Base-by-base conservation (phyloP, 495 filamentous ascomycete genomes). In the Monascus purpureus region DNA sequence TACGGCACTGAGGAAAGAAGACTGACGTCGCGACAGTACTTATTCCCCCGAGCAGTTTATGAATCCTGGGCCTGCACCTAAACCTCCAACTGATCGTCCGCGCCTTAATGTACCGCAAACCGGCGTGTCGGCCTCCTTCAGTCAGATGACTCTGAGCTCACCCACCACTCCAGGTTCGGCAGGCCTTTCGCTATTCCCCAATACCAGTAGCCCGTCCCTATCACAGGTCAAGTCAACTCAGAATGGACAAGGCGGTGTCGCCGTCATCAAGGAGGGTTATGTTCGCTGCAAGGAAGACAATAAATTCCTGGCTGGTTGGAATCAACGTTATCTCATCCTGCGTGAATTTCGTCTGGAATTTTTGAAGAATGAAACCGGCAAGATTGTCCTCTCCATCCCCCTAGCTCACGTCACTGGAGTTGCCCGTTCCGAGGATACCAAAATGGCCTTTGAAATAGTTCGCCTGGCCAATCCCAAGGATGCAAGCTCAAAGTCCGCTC, bases 61-160 rank as follows among this genome's bases (percentile, higher is more conserved):
- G 80, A 96, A 95, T 50, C 86, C 90, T 35, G 84, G 90, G 29
- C 88, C 90, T 28, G 88, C 90, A 34, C 90, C 90, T 27, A 75
- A 80, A 39, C 90, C 90, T 28, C 90, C 90, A 9, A 77, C 74
- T 24, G 81, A 88, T 44, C 77, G 80, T 37, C 80, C 84, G 34
- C 80, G 79, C 41, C 72, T 93, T 38, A 76, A 75, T 35, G 62
- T 87, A 16, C 48, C 55, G 6, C 37, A 51, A 14, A 86, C 67
- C 20, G 80, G 73, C 43, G 67, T 82, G 24, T 78, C 82, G 23
- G 79, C 80, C 25, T 87, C 79, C 46, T 84, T 86, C 66, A 72
- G 73, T 22, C 77, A 77, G 45, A 65, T 86, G 59, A 75, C 57
- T 38, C 46, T 85, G 33, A 68, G 74, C 35, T 87, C 82, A 4